Evolutionary conservation across 1,139 yeast species (phyloP).

Genomic region (Blastobotrys serpentis): DNA sequence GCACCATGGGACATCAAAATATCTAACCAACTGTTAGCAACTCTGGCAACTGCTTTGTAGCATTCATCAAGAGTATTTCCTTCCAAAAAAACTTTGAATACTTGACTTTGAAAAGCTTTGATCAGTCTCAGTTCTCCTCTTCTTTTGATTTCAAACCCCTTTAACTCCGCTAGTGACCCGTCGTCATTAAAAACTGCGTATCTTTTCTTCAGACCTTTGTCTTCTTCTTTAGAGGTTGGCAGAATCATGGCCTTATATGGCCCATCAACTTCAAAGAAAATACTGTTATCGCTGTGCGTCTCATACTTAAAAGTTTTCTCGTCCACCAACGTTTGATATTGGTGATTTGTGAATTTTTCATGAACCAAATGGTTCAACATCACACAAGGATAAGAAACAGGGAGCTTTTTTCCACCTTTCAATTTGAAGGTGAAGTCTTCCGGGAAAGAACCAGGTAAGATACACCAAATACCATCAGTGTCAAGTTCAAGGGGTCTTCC

Average conservation of each 20-base stretch:
- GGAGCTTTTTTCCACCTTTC: conserved; percentile 73
- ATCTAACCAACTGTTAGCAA: conserved; percentile 95
- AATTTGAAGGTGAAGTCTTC: conserved; percentile 74
- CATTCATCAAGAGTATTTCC: conserved; percentile 78
- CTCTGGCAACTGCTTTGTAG: conserved; percentile 84
- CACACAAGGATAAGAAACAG: conserved; percentile 90
- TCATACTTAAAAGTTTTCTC: conserved; percentile 65
- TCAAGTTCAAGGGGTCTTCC: conserved; percentile 96
- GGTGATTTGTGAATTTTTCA: conserved; percentile 86
- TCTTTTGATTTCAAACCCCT: conserved; percentile 95
- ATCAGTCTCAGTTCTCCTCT: conserved; percentile 94
- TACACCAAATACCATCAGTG: conserved; percentile 99
- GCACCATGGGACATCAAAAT: conserved; percentile 85
- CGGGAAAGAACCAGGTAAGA: conserved; percentile 87
- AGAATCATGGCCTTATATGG: conserved; percentile 97
- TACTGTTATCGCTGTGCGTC: conserved; percentile 84
- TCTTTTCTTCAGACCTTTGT: conserved; percentile 91
- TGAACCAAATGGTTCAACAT: conserved; percentile 95
- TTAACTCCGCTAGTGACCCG: conserved; percentile 90
- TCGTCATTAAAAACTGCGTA: conserved; percentile 97
- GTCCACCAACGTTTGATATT: conserved; percentile 84
- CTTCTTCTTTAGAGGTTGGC: conserved; percentile 97
- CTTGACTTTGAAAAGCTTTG: conserved; percentile 92
- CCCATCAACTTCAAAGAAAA: conserved; percentile 97
- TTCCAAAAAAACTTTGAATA: conserved; percentile 84